Base-by-base conservation (phyloP, 441 rosid genomes). In the Aquilaria agallochum region DNA sequence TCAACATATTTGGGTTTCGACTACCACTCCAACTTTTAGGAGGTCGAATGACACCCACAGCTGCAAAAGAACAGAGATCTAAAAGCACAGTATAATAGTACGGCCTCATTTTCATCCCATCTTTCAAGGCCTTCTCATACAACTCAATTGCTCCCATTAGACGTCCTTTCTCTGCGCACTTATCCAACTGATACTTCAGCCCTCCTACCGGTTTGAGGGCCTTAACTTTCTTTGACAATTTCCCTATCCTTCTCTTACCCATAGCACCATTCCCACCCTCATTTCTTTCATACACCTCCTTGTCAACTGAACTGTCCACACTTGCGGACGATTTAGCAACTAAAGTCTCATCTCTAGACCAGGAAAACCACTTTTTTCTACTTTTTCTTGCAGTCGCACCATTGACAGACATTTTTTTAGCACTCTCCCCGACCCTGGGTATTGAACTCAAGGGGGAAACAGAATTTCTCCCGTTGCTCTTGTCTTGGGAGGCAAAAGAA, bases 61-160 rank as follows among this genome's bases (percentile, higher is more conserved):
- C 90, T 27, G 89, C 89, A 74, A 90, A 87, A 56, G 94, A 79
- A 66, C 89, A 84, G 32, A 85, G 83, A 77, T 87, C 83, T 71
- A 84, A 55, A 58, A 85, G 59, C 27, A 84, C 85, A 47, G 78
- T 62, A 62, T 83, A 85, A 70, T 83, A 85, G 64, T 83, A 81
- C 60, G 83, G 89, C 67, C 60, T 75, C 75, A 85, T 32, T 56
- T 58, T 47, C 50, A 79, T 64, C 53, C 81, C 84, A 59, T 81
- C 80, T 53, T 56, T 70, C 31, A 55, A 59, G 74, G 89, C 83
- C 45, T 65, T 71, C 75, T 84, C 84, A 59, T 83, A 83, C 42
- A 76, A 62, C 27, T 64, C 55, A 54, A 84, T 70, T 30, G 89
- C 94, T n/a, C 83, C 79, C 71, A 70, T 64, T 32, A 79, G 82